Conservation (phyloP, 345 rosid species). For the Hirschfeldia incana region DNA sequence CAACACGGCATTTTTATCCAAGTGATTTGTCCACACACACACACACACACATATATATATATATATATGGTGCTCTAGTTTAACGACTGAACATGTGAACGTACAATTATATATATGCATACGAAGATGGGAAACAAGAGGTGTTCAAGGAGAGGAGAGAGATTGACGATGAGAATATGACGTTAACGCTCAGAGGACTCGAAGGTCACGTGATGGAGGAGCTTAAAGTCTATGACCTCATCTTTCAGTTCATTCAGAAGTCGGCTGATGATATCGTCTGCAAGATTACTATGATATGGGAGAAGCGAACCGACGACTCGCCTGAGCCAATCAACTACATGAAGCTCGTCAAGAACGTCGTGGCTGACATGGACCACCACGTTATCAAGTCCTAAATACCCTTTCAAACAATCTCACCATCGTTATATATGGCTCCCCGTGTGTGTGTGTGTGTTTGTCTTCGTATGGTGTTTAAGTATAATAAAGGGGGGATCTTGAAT, state of each 20-base stretch:
- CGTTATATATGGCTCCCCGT: neutral
- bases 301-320: slow-evolving; percentile 33
- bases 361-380: slow-evolving; percentile 37
- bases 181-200: slow-evolving; percentile 30
- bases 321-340: slow-evolving; percentile 41
- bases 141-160: slow-evolving; percentile 41
- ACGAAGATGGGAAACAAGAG: slow-evolving; percentile 36
- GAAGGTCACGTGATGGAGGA: slow-evolving; percentile 38
- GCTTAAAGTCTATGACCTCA: slow-evolving; percentile 36
- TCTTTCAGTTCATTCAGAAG: slow-evolving; percentile 34
- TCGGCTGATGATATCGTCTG: slow-evolving; percentile 27
- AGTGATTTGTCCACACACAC: too few species aligned
- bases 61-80: too few species aligned
- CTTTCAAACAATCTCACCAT: neutral
- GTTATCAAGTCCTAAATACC: slow-evolving; percentile 28
- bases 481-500: slow-evolving; percentile 4
- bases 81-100: too few species aligned
- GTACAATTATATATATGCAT: neutral
- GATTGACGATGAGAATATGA: slow-evolving; percentile 33
- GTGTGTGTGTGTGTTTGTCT: slow-evolving; percentile 8
- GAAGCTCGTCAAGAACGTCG: slow-evolving; percentile 33
- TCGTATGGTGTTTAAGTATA: neutral
- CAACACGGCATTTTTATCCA: too few species aligned
- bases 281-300: slow-evolving; percentile 41
- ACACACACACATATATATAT: too few species aligned